Percentiles rank a stretch among this genome's conserved stretches.
Evolutionary conservation across 805 yeast species (phyloP).

Genomic region (Ogataea angusta): DNA sequence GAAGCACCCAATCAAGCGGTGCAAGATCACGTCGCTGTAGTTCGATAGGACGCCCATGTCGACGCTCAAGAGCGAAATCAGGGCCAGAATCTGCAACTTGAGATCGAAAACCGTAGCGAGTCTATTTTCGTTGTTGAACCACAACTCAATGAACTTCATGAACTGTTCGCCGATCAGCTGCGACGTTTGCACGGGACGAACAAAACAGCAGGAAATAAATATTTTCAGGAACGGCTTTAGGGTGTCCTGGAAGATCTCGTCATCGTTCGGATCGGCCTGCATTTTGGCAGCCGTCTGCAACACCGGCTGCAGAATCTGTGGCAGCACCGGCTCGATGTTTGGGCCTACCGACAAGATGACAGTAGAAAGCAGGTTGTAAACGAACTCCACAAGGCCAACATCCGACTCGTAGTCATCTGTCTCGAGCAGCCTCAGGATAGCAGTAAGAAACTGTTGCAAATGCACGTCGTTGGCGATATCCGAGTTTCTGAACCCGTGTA

Average conservation of each 20-base stretch:
- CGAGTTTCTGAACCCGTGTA: slow-evolving; percentile 38
- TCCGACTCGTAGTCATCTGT: slow-evolving; percentile 20
- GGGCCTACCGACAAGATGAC: slow-evolving; percentile 17
- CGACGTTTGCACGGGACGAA: slow-evolving; percentile 38
- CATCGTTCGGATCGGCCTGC: slow-evolving; percentile 14
- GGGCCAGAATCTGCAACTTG: slow-evolving; percentile 48
- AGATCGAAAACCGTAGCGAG: slow-evolving; percentile 55
- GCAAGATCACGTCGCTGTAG: slow-evolving; percentile 24
- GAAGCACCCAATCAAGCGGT: slow-evolving; percentile 39
- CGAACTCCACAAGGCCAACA: slow-evolving; percentile 22
- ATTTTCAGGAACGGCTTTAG: slow-evolving; percentile 37
- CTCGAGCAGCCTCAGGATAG: slow-evolving; percentile 20
- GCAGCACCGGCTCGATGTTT: slow-evolving; percentile 18
- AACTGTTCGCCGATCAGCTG: slow-evolving; percentile 38
- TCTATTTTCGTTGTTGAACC: slow-evolving; percentile 44
- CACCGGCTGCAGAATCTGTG: slow-evolving; percentile 14
- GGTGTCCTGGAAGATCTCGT: slow-evolving; percentile 17
- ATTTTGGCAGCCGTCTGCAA: slow-evolving; percentile 34
- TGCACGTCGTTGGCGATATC: slow-evolving; percentile 16
- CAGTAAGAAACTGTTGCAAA: slow-evolving; percentile 23
- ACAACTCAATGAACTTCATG: slow-evolving; percentile 40
- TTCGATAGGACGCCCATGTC: slow-evolving; percentile 30
- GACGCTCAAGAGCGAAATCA: slow-evolving; percentile 38
- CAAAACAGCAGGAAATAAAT: slow-evolving; percentile 38
- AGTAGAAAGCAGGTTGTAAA: slow-evolving; percentile 14